Evolutionary conservation across 352 stramenopile genomes (phyloP).

Genomic region (Phytophthora agathidicida): DNA sequence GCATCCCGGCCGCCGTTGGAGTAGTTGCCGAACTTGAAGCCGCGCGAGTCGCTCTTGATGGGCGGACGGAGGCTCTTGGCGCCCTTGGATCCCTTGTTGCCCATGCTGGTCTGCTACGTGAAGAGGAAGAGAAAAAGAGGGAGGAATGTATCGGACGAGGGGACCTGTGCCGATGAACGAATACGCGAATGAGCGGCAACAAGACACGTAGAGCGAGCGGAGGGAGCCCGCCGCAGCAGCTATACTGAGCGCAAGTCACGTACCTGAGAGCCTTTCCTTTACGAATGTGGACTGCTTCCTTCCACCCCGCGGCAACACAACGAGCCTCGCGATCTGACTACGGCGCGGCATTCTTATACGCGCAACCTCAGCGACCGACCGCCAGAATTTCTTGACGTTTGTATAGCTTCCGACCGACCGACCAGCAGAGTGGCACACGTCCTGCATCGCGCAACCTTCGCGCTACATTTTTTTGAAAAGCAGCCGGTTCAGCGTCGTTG

Average conservation of each 20-base stretch:
- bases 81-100: conserved; percentile 87
- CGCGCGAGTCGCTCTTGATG: conserved; percentile 86
- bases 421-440: conserved; percentile 1
- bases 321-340: conserved; percentile 31
- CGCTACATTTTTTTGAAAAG: conserved; percentile 3
- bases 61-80: conserved; percentile 65
- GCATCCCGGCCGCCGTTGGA: conserved; percentile 60
- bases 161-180: conserved; percentile 38
- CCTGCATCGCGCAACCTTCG: conserved; percentile 5
- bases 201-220: conserved; percentile 9
- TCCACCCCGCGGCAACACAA: conserved; percentile 26
- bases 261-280: conserved; percentile 34
- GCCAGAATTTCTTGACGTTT: not conserved
- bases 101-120: conserved; percentile 45
- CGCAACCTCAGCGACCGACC: conserved; percentile 18
- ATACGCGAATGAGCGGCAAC: conserved; percentile 41
- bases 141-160: conserved; percentile 31
- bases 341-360: conserved; percentile 28
- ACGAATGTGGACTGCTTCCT: conserved; percentile 38
- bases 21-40: conserved; percentile 74
- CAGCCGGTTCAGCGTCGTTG: conserved; percentile 22
- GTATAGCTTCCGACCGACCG: conserved; percentile 9
- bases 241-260: conserved; percentile 24
- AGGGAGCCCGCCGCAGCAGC: not conserved
- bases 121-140: conserved; percentile 1